Base-by-base conservation (phyloP, 2,329 filamentous ascomycete genomes). In the Sporothrix inflata region DNA sequence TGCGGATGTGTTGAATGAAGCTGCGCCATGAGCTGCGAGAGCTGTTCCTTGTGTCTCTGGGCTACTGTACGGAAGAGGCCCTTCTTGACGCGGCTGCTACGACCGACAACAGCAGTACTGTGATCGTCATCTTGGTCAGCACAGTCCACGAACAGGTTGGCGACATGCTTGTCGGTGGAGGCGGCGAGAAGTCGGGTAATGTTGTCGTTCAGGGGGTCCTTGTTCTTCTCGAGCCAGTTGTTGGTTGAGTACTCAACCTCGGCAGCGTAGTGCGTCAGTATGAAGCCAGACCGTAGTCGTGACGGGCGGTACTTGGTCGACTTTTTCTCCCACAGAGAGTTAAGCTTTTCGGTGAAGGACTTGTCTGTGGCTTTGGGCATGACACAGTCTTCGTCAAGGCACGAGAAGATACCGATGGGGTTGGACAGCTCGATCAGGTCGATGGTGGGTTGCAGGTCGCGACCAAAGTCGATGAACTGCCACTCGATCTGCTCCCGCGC, bases 351-450 rank as follows among this genome's bases (percentile, higher is more conserved):
- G 0, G 95, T 98, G 78, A 99, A 99, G 8, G 92, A 94, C 81
- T 93, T 95, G 81, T 99, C 97, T 0, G 95, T 98, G 3, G 96
- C 96, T 82, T 98, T 99, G 42, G 96, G 96, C 96, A 99, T 99
- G 42, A 99, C 97, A 65, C 91, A 96, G 82, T 99, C 96, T 82
- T 99, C 96, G 76, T 99, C 96, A 19, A 99, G 86, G 78, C 97
- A 99, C 0, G 96, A 98, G 81, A 99, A 99, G 77, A 99, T 97
- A 84, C 96, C 97, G 72, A 99, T 99, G 0, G 96, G 96, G 77
- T 99, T 99, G 0, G 96, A 89, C 45, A 99, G 82, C 81, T 99
- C 96, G 75, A 99, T 99, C 60, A 99, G 86, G 78, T 99, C 96
- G 77, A 99, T 99, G 0, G 96, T 99, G 0, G 96, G 96, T 80